Base-by-base conservation (phyloP, 164 flowering plant species). In the Macadamia tetraphylla region DNA sequence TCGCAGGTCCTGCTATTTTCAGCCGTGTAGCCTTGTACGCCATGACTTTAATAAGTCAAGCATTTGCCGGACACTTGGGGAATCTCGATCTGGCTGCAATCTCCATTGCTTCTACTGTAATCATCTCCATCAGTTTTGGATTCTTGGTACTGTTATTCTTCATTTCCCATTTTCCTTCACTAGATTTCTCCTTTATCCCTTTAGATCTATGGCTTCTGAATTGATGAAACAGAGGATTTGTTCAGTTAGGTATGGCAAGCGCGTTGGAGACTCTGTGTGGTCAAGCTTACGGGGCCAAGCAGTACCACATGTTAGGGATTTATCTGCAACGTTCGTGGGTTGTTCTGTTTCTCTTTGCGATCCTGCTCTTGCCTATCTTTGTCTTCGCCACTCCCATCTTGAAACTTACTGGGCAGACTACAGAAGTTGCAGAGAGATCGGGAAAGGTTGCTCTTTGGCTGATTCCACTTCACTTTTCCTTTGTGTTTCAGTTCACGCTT, bases 281-380 rank as follows among this genome's bases (percentile, higher is more conserved):
- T 0, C 98, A 90, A 73, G 97, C 93, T 0, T 92, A 67, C 51
- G 98, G 98, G 1, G 98, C 98, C 1, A 84, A 81, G 49, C 74
- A 78, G 60, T 81, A 84, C 68, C 74, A 75, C 64, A 81, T 86
- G 95, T 58, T 92, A 67, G 98, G 98, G 0, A 67, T 92, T 1
- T 92, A 92, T 77, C 29, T 92, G 75, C 98, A 92, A 69, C 75
- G 98, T 6, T 92, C 98, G 10, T 92, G 93, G 95, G 81, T 92
- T 9, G 89, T 92, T 4, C 78, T 90, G 13, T 77, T 85, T 67
- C 2, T 71, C 0, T 79, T 79, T 65, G 75, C 87, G 29, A 23
- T 85, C 53, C 29, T 86, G 11, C 65, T 89, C 3, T 17, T 85
- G 17, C 97, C 97, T 0, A n/a, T 86, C 7, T 87, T 77, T 75